Conservation (phyloP, 306 rosid genomes). For the Trichosanthes truncata region DNA sequence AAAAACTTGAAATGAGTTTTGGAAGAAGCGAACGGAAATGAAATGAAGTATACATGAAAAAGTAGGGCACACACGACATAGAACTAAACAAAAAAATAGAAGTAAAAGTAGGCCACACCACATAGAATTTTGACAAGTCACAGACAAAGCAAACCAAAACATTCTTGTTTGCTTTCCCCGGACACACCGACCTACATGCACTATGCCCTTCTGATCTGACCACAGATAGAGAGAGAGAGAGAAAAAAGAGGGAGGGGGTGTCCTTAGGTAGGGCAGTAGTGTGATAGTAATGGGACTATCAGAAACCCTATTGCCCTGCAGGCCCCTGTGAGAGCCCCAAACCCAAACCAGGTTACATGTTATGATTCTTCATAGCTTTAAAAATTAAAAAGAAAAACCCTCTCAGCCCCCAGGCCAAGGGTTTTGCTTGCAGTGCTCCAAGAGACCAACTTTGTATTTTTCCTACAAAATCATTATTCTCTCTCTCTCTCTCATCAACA, state of each 20-base stretch:
- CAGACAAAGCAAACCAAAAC: conserved; percentile 49
- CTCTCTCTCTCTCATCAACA: background rate
- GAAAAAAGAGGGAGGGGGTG: background rate
- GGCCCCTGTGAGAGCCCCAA: background rate
- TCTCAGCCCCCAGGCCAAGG: background rate
- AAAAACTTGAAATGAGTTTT: background rate
- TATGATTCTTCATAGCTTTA: background rate
- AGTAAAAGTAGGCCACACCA: background rate
- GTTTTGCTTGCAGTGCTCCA: background rate
- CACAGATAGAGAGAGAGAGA: background rate
- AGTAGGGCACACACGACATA: background rate
- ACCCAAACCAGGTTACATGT: conserved; percentile 1
- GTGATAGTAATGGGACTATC: conserved; percentile 4
- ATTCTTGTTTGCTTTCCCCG: conserved; percentile 58
- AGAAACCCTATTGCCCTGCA: background rate
- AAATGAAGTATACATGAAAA: background rate
- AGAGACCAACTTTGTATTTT: conserved; percentile 2
- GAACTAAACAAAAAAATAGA: background rate
- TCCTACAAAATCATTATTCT: background rate
- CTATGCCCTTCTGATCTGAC: conserved; percentile 22
- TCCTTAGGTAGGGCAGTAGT: background rate
- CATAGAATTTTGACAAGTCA: conserved; percentile 4
- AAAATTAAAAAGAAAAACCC: background rate
- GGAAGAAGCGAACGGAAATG: background rate
- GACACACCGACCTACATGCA: conserved; percentile 18